Conservation (phyloP, 1,284 basidiomycete species). For the Gomphus bonarii region DNA sequence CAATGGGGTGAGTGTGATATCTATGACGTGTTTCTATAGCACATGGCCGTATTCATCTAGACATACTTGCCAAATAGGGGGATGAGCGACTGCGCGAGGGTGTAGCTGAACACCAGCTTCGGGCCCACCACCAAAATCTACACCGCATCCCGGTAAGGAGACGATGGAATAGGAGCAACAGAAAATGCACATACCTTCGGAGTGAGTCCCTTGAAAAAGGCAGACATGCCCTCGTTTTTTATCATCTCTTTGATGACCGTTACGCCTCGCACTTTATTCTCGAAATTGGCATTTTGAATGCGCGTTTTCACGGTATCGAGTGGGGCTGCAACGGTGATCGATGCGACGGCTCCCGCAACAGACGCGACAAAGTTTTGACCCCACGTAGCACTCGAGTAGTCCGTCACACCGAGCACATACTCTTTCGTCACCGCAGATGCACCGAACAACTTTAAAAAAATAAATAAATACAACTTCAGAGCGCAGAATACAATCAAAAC, state of each 20-base stretch:
- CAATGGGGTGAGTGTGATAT: not conserved
- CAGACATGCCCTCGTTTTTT: conserved; percentile 72
- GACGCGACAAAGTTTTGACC: conserved; percentile 92
- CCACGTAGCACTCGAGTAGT: conserved; percentile 93
- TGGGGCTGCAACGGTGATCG: conserved; percentile 93
- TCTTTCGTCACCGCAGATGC: conserved; percentile 94
- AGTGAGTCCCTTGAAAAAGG: conserved; percentile 97
- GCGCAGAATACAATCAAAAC: not conserved
- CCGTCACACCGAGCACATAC: conserved; percentile 79
- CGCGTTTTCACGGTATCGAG: conserved; percentile 95
- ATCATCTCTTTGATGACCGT: conserved; percentile 84
- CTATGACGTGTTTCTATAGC: not conserved
- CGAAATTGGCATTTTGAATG: conserved; percentile 98
- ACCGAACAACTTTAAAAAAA: conserved; percentile 70
- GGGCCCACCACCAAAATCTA: conserved; percentile 95
- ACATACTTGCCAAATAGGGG: conserved; percentile 89
- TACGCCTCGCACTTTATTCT: conserved; percentile 81
- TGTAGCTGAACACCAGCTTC: conserved; percentile 97
- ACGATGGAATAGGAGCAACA: not conserved
- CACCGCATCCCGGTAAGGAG: not conserved
- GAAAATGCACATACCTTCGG: conserved; percentile 67
- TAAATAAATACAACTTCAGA: not conserved
- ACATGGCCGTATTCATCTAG: conserved; percentile 20
- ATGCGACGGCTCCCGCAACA: conserved; percentile 88
- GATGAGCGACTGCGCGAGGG: conserved; percentile 92